Evolutionary conservation across 176 grass and related monocot genomes (phyloP).

Genomic region (Bolboschoenus planiculmis): DNA sequence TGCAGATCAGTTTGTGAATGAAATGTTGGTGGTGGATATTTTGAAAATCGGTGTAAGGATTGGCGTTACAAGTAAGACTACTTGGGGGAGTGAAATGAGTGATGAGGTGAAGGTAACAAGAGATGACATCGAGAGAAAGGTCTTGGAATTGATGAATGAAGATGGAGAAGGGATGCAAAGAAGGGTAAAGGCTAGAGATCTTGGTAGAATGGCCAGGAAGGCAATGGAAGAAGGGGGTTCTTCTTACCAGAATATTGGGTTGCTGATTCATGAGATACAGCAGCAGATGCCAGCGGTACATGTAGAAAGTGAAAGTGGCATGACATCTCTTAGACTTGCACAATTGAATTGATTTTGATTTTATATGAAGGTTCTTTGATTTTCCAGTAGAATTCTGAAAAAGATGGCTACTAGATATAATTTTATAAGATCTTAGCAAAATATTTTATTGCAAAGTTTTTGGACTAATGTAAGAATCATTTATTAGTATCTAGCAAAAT

Average conservation of each 20-base stretch:
- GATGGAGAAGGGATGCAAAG: slow-evolving; percentile 11
- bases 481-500: background rate
- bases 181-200: slow-evolving; percentile 11
- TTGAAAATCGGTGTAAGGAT: slow-evolving; percentile 26
- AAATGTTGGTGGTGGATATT: slow-evolving; percentile 25
- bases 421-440: background rate
- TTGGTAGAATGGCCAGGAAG: slow-evolving; percentile 6
- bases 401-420: background rate
- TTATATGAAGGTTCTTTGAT: background rate
- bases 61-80: background rate
- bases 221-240: slow-evolving; percentile 30
- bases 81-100: slow-evolving; percentile 10
- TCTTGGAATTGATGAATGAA: slow-evolving; percentile 16
- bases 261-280: slow-evolving; percentile 16
- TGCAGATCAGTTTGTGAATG: slow-evolving; percentile 35
- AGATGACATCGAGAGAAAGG: slow-evolving; percentile 17
- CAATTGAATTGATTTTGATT: background rate
- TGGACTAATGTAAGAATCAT: background rate
- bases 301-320: background rate
- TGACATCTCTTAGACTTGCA: background rate
- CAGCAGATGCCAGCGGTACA: background rate
- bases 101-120: background rate
- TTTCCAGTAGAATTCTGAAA: background rate
- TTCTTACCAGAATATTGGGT: slow-evolving; percentile 7
- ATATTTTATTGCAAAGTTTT: background rate